phyloP scores from a whole-genome alignment of 495 filamentous ascomycete species.

The Hyaloscypha variabilis region DNA sequence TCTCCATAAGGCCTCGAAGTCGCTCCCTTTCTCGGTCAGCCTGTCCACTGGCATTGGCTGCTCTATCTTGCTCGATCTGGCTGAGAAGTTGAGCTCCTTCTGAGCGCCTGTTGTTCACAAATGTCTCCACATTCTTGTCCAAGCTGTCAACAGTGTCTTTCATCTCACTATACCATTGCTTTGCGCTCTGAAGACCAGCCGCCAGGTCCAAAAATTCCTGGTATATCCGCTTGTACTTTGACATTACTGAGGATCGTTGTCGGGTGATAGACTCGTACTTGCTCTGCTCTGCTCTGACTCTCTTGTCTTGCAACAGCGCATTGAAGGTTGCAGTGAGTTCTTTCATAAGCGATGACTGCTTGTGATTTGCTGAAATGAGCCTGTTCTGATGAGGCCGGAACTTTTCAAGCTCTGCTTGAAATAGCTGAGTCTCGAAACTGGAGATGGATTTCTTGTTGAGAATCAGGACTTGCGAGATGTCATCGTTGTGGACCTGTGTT shows the following conservation, averaged over 20 bases:
- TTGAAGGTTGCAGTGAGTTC: conserved; percentile 89
- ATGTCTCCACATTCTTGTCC: conserved; percentile 95
- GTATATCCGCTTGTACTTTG: conserved; percentile 87
- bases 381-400: conserved; percentile 92
- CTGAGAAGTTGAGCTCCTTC: conserved; percentile 88
- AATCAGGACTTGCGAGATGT: conserved; percentile 95
- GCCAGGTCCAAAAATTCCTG: conserved; percentile 92
- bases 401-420: conserved; percentile 93
- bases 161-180: conserved; percentile 95
- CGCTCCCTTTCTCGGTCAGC: conserved; percentile 86
- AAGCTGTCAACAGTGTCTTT: conserved; percentile 90
- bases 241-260: conserved; percentile 78
- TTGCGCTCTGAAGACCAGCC: conserved; percentile 80
- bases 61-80: conserved; percentile 82
- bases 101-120: conserved; percentile 90
- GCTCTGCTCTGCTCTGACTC: conserved; percentile 89
- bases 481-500: conserved; percentile 84
- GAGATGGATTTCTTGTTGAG: conserved; percentile 94
- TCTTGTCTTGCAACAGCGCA: conserved; percentile 88
- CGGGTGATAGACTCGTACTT: conserved; percentile 89
- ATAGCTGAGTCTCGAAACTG: conserved; percentile 86
- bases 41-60: conserved; percentile 67
- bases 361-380: conserved; percentile 88
- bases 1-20: conserved; percentile 88
- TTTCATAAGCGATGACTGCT: conserved; percentile 91